Conservation (phyloP, 305 asterid genomes). For the Solanum chacoense region DNA sequence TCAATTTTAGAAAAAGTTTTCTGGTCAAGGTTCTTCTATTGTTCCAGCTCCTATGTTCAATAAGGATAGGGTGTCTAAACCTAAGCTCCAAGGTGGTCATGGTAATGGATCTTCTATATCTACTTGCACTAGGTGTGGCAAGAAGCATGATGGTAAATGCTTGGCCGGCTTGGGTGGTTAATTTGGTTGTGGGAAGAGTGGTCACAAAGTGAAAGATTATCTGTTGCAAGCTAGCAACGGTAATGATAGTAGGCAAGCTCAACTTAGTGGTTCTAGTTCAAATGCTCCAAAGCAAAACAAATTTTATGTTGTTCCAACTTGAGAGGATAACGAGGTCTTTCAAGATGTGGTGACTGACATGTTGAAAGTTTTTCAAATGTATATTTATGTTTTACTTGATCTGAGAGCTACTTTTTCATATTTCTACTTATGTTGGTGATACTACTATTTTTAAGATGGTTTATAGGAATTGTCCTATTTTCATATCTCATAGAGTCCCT, state of each 20-base stretch:
- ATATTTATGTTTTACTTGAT: not conserved
- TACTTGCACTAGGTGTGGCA: not conserved
- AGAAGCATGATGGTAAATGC: not conserved
- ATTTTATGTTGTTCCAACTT: not conserved
- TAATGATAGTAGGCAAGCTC: not conserved
- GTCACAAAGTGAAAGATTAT: not conserved
- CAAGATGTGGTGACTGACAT: not conserved
- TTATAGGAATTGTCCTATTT: not conserved
- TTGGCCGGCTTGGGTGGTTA: not conserved
- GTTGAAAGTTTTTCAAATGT: not conserved
- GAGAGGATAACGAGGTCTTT: not conserved
- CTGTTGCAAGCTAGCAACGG: not conserved
- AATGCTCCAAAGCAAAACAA: not conserved
- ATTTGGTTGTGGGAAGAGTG: not conserved
- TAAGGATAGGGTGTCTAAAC: not conserved
- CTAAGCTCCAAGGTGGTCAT: not conserved
- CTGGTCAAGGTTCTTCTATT: not conserved
- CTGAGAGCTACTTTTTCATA: not conserved
- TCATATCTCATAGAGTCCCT: not conserved
- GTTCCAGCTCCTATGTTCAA: not conserved
- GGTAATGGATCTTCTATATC: not conserved
- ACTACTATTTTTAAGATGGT: not conserved
- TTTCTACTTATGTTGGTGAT: not conserved
- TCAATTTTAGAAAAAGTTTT: too few species aligned
- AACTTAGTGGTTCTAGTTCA: not conserved